Base-by-base conservation (phyloP, 2,329 filamentous ascomycete genomes). In the Sporothrix euskadiensis region DNA sequence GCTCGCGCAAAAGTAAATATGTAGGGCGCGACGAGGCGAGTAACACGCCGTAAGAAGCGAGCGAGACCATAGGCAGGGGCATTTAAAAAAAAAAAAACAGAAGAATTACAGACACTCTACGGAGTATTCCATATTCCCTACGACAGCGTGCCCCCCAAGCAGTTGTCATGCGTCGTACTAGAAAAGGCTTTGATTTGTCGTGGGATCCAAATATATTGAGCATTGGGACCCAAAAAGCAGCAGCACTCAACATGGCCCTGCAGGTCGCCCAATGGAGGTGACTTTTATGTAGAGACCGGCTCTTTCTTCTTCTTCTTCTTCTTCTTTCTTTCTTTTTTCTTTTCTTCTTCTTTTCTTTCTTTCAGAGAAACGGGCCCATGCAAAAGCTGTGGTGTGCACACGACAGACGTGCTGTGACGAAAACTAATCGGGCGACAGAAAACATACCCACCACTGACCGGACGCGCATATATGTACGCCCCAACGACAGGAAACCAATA, bases 221-320 rank as follows among this genome's bases (percentile, higher is more conserved):
- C 35, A 22, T 6, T 44, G 19, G 35, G 44, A 61, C 41, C 3
- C 41, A 12, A 6, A 10, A 14, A 44, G 41, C 12, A 14, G 32
- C 57, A 35, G 41, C 35, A 63, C 32, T 7, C 32, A 63, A 63
- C 32, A 65, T 39, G 39, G 9, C 39, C 69, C 66, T 71, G 56
- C 69, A 71, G 54, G 69, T 61, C 56, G 54, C 69, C 41, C 39
- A 57, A 70, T 70, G n/a, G n/a, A 70, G 35, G 68, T 56, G 32
- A 30, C 6, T 57, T 69, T 69, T n/a, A 7, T 12, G 26, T 7
- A 22, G 6, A 10, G 9, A 26, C 35, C 30, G 35, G 68, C 47
- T 57, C 52, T n/a, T 41, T 70, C 26, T 35, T 35, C 35, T 35
- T 35, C 2, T 35, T 35, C 35, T 2, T 35, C 35, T 2, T 35